Percentiles rank a stretch among this genome's conserved stretches.
Conservation (phyloP, 2,329 filamentous ascomycete genomes). For the Fusarium oxysporum region DNA sequence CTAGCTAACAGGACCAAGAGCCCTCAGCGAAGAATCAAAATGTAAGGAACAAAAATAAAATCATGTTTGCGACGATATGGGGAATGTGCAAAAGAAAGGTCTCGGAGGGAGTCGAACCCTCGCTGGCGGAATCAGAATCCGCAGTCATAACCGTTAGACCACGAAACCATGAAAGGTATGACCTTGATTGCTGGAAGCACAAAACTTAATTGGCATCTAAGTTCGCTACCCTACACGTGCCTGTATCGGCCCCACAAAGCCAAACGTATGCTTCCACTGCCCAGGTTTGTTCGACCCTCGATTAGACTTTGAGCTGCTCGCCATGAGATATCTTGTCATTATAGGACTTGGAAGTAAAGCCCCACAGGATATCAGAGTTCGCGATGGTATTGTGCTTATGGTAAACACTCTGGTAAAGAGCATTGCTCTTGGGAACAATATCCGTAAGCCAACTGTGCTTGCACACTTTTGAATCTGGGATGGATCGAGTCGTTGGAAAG, state of each 20-base stretch:
- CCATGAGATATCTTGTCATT: rapidly evolving
- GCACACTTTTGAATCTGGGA: neutral
- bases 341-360: rapidly evolving
- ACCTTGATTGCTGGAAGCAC: neutral
- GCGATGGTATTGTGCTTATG: rapidly evolving
- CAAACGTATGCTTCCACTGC: rapidly evolving
- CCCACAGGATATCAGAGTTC: rapidly evolving
- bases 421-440: neutral
- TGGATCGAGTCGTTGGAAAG: neutral
- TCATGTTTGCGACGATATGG: rapidly evolving
- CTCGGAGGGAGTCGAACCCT: slow-evolving; percentile 5
- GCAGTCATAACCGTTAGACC: slow-evolving; percentile 6
- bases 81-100: neutral
- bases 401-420: rapidly evolving
- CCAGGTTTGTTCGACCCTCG: rapidly evolving
- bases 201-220: neutral
- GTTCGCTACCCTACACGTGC: neutral
- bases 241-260: rapidly evolving
- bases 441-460: neutral
- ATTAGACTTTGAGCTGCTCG: rapidly evolving
- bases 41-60: neutral
- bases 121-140: slow-evolving; percentile 4
- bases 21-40: neutral
- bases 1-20: rapidly evolving
- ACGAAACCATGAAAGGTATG: neutral